Evolutionary conservation across 148 eudicot species (phyloP).

Genomic region (Bassia scoparia): DNA sequence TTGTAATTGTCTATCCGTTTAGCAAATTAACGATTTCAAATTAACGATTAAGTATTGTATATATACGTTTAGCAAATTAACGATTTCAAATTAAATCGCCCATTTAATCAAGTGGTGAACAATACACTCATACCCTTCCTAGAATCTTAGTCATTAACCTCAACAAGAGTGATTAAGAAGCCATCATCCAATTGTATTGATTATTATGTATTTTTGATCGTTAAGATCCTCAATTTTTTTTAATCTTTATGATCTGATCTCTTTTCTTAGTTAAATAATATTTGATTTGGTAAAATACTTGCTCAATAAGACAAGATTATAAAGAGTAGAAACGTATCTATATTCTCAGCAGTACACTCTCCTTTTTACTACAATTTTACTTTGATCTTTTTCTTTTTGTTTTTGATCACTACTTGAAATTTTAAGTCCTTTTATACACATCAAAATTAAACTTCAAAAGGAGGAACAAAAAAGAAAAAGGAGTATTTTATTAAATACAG

Average conservation of each 20-base stretch:
- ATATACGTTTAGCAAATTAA: too few relatives aligned
- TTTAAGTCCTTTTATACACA: constrained; percentile 14
- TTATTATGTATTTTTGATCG: too few relatives aligned
- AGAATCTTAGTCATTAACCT: too few relatives aligned
- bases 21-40: too few relatives aligned
- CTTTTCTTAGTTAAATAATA: constrained; percentile 8
- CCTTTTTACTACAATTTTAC: constrained; percentile 2
- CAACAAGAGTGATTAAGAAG: too few relatives aligned
- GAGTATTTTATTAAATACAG: neutral
- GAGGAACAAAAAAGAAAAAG: neutral
- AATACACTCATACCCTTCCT: too few relatives aligned
- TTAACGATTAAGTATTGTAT: too few relatives aligned
- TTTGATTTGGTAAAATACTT: neutral
- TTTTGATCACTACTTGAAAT: constrained; percentile 21
- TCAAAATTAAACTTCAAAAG: constrained; percentile 2
- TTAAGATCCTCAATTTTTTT: neutral
- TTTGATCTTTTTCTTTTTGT: constrained; percentile 18
- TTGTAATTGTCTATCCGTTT: too few relatives aligned
- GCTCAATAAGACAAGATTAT: neutral
- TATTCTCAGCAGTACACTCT: constrained; percentile 5
- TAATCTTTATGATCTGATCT: constrained; percentile 9
- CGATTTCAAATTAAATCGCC: too few relatives aligned
- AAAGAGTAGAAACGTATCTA: neutral
- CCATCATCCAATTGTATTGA: too few relatives aligned
- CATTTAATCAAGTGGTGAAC: too few relatives aligned